Base-by-base conservation (phyloP, 257 asterid species). In the Petrea volubilis region DNA sequence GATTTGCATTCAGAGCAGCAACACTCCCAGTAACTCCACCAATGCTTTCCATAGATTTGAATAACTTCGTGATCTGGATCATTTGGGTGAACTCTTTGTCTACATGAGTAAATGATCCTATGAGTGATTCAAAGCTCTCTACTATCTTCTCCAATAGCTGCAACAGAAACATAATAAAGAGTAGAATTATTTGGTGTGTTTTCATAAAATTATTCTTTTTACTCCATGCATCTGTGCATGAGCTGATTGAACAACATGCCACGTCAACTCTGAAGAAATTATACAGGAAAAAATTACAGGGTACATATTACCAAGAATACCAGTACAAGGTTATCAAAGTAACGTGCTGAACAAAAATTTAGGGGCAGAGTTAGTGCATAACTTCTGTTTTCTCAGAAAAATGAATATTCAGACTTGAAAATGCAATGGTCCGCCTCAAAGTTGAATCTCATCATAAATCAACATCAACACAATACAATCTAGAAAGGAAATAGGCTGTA, bases 101-200 rank as follows among this genome's bases (percentile, higher is more conserved):
- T 43, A 92, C 82, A 74, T 84, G 96, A 70, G 98, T 92, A 77
- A 85, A 92, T 70, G 97, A 86, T 71, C 87, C 87, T 77, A 92
- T 86, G 65, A 88, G 94, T 34, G 73, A 79, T 70, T 92, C 96
- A 78, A 95, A 86, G 76, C 81, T 90, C 82, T 90, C 97, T 34
- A 95, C 94, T 49, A 88, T 85, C 84, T 80, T 85, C 84, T 84
- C 96, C 89, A 92, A 77, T 72, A 95, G 89, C 98, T 95, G 96
- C 87, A 83, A 81, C 46, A 76, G 65, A 62, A 44, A 29, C 51
- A 74, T 27, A 72, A 58, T 61, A 63, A 66, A 67, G 34, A 58
- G 25, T 23, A 64, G 31, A 28, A 75, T 68, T 20, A 70, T 74
- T 61, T 9, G 20, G 60, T 28, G 43, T 62, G 47, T 36, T 34